phyloP scores from a whole-genome alignment of 1,284 basidiomycete genomes.

The Sanghuangporus baumii region DNA sequence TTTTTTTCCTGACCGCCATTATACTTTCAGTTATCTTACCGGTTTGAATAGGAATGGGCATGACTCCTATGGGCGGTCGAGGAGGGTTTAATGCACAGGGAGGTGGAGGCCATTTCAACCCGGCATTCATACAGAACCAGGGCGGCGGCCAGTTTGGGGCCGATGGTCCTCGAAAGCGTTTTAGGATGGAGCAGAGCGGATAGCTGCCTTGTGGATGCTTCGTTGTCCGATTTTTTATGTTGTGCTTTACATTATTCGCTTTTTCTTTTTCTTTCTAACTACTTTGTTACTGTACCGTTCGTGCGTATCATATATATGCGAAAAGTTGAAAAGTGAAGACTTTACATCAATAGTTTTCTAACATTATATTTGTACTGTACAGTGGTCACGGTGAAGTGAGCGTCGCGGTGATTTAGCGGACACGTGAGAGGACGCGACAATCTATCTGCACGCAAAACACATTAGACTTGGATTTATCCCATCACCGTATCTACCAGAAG shows the following conservation, averaged over 20 bases:
- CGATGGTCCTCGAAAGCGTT: constrained; percentile 52
- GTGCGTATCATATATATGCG: background rate
- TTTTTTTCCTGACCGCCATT: constrained; percentile 35
- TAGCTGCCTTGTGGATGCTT: background rate
- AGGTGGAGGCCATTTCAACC: constrained; percentile 61
- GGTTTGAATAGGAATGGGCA: constrained; percentile 40
- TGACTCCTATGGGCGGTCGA: constrained; percentile 36
- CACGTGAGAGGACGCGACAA: background rate
- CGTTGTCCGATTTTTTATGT: background rate
- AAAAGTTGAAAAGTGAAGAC: background rate
- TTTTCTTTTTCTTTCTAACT: background rate
- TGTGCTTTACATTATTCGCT: background rate
- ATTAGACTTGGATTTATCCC: too few species aligned
- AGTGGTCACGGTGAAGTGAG: too few species aligned
- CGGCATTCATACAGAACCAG: constrained; percentile 57
- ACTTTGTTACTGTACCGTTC: constrained; percentile 3
- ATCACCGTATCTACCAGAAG: too few species aligned
- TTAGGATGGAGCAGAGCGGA: constrained; percentile 33
- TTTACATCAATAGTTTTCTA: background rate
- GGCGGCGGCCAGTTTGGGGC: constrained; percentile 36
- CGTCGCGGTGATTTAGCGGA: background rate
- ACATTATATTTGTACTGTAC: too few species aligned
- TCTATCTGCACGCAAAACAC: background rate
- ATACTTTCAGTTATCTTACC: constrained; percentile 17
- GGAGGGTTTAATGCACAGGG: constrained; percentile 40